These are phyloP conservation scores for Gracilaria domingensis DNA, from an alignment of 23 red algal species.

Conservation along the genomic window DNA sequence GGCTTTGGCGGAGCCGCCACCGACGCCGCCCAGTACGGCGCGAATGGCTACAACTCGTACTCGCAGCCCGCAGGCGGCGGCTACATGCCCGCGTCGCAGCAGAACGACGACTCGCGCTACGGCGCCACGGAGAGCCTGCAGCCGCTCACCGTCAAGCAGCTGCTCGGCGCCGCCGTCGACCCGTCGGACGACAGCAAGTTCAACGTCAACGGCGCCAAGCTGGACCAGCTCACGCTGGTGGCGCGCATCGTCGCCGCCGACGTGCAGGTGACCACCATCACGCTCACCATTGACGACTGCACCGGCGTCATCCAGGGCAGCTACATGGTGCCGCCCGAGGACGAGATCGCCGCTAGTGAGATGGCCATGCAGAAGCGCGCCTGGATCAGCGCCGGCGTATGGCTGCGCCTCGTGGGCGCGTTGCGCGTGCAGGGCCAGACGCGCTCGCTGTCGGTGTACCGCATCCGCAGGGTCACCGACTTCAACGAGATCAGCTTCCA, in stretches of 20 bases:
- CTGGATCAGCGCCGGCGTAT: slow-evolving; percentile 40
- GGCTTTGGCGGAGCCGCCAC: too few species aligned
- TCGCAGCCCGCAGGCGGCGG: not conserved
- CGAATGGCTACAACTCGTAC: not conserved
- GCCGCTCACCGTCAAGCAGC: slow-evolving; percentile 48
- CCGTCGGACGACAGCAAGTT: slow-evolving; percentile 1
- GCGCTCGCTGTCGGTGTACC: not conserved
- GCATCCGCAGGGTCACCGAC: slow-evolving; percentile 44
- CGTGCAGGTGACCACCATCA: slow-evolving; percentile 54
- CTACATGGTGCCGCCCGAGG: slow-evolving; percentile 25
- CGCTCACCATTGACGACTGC: slow-evolving; percentile 52
- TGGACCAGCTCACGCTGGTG: slow-evolving; percentile 39
- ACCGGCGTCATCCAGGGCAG: slow-evolving; percentile 25
- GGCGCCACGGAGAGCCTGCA: not conserved
- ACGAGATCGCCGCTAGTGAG: slow-evolving; percentile 17
- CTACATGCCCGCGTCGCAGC: slow-evolving; percentile 8
- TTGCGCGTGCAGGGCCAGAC: not conserved
- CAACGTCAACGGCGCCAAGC: slow-evolving; percentile 17
- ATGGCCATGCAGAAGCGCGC: slow-evolving; percentile 34
- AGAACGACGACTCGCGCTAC: not conserved
- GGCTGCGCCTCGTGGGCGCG: slow-evolving; percentile 54
- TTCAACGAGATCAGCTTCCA: slow-evolving; percentile 67
- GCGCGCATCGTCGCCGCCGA: slow-evolving; percentile 39
- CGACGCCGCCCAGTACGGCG: too few species aligned
- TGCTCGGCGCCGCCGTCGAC: slow-evolving; percentile 2